A percentile compares a stretch with the other conserved stretches of the same genome.
Conservation (phyloP, 495 filamentous ascomycete genomes). For the Chaetomium fimeti region DNA sequence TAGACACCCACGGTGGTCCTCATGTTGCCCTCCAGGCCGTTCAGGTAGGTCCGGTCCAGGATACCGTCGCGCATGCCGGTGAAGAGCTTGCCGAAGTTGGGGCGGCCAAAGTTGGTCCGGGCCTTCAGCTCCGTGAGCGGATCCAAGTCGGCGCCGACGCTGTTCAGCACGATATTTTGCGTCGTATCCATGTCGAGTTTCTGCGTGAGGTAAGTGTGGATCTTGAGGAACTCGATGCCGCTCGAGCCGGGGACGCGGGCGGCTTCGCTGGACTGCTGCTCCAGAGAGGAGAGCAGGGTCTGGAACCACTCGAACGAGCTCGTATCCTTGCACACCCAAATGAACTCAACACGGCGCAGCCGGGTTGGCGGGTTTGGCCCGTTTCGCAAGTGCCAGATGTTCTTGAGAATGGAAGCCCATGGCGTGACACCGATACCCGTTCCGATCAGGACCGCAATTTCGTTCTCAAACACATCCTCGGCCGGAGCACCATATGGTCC, state of each 20-base stretch:
- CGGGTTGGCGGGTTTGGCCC: slow-evolving; percentile 81
- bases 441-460: slow-evolving; percentile 94
- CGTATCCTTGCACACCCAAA: slow-evolving; percentile 98
- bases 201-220: slow-evolving; percentile 97
- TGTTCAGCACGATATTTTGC: slow-evolving; percentile 95
- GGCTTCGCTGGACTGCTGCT: slow-evolving; percentile 71
- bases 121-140: slow-evolving; percentile 87
- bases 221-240: slow-evolving; percentile 85
- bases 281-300: slow-evolving; percentile 85
- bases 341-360: slow-evolving; percentile 93
- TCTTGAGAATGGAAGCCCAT: slow-evolving; percentile 96
- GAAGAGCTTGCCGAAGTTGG: slow-evolving; percentile 84
- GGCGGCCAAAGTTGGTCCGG: slow-evolving; percentile 92
- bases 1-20: slow-evolving; percentile 92
- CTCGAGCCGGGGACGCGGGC: slow-evolving; percentile 61
- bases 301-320: slow-evolving; percentile 99
- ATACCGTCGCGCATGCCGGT: slow-evolving; percentile 85
- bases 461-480: slow-evolving; percentile 96
- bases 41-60: slow-evolving; percentile 76
- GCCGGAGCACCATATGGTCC: slow-evolving; percentile 96
- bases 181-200: slow-evolving; percentile 85
- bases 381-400: slow-evolving; percentile 93
- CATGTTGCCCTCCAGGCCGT: slow-evolving; percentile 68
- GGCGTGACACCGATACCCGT: slow-evolving; percentile 98
- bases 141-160: slow-evolving; percentile 80